Conservation (phyloP, 441 rosid species). For the Kokia cookei region DNA sequence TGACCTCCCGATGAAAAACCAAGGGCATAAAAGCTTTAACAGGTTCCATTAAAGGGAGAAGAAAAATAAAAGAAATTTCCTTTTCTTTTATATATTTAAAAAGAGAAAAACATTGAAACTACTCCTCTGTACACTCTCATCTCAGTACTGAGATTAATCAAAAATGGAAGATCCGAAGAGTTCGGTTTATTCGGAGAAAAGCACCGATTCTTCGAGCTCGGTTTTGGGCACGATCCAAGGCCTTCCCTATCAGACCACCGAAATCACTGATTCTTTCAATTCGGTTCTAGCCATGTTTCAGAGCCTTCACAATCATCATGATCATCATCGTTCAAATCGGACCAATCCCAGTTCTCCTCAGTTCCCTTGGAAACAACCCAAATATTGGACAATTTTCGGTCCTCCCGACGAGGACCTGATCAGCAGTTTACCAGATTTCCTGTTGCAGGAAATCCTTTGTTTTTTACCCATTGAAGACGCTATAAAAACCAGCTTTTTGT, state of each 20-base stretch:
- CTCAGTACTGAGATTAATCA: not conserved
- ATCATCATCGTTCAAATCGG: not conserved
- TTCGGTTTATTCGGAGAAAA: not conserved
- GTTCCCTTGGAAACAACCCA: not conserved
- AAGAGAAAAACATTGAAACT: not conserved
- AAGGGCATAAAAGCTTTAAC: not conserved
- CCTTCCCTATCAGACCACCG: not conserved
- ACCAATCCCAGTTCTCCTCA: not conserved
- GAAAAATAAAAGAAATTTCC: not conserved
- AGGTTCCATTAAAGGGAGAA: not conserved
- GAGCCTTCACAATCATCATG: not conserved
- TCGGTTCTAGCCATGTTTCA: not conserved
- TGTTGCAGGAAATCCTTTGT: conserved; percentile 12
- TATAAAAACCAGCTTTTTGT: conserved; percentile 6
- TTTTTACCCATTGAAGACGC: conserved; percentile 5
- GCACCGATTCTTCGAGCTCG: not conserved
- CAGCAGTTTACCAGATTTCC: conserved; percentile 12
- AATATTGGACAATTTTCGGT: not conserved
- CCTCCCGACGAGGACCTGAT: conserved; percentile 5
- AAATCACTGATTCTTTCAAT: not conserved
- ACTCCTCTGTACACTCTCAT: not conserved
- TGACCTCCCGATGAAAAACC: not conserved
- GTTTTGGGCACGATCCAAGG: not conserved
- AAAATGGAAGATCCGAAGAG: not conserved
- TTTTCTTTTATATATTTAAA: not conserved